Conservation (phyloP, 1,284 basidiomycete species). For the Trametes versicolor region DNA sequence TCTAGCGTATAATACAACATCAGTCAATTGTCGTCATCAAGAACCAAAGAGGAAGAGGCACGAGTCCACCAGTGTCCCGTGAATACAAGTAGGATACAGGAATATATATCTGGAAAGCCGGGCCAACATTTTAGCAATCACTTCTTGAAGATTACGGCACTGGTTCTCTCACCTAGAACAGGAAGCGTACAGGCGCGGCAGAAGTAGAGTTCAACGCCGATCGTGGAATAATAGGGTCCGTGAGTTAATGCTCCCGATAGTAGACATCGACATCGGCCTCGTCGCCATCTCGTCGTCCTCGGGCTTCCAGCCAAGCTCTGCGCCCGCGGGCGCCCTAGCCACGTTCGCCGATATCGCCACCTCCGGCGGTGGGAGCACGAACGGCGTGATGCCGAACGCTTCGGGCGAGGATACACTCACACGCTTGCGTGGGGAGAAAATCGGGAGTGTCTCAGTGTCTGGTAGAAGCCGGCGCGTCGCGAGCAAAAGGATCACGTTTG, state of each 20-base stretch:
- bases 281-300: neutral
- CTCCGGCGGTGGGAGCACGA: conserved; percentile 34
- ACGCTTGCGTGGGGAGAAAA: conserved; percentile 41
- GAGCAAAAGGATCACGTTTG: conserved; percentile 46
- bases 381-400: conserved; percentile 47
- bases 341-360: conserved; percentile 1
- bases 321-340: neutral
- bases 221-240: conserved; percentile 28
- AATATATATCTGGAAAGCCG: neutral
- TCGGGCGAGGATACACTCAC: conserved; percentile 39
- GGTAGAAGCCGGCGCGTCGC: conserved; percentile 44
- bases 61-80: neutral
- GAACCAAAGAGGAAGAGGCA: neutral
- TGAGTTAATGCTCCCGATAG: conserved; percentile 27
- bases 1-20: conserved; percentile 7
- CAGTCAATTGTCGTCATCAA: neutral
- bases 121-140: too few species aligned
- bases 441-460: conserved; percentile 39
- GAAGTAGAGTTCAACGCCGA: neutral
- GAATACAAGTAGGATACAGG: neutral
- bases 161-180: neutral
- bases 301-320: neutral
- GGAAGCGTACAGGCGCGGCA: neutral
- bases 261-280: conserved; percentile 13
- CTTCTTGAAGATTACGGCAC: too few species aligned